Conservation (phyloP, 495 filamentous ascomycete species). For the Amorphotheca resinae region DNA sequence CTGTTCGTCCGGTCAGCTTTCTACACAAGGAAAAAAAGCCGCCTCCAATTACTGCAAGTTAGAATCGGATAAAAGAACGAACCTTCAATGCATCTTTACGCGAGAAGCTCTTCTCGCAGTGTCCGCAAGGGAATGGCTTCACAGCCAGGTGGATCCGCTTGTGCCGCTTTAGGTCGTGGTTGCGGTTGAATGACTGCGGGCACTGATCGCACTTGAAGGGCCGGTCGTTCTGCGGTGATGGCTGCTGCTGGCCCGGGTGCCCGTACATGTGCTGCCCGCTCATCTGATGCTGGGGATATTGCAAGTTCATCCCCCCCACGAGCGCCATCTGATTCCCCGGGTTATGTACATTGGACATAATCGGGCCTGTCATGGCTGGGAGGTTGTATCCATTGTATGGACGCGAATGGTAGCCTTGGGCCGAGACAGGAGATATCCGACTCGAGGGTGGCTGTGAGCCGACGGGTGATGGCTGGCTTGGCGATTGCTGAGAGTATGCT, state of each 20-base stretch:
- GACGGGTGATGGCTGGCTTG: constrained; percentile 47
- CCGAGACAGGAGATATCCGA: constrained; percentile 42
- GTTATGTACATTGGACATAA: constrained; percentile 61
- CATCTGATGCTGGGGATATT: constrained; percentile 25
- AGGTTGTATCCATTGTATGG: constrained; percentile 44
- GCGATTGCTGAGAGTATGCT: constrained; percentile 41
- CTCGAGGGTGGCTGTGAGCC: constrained; percentile 40
- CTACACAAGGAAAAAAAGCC: not conserved
- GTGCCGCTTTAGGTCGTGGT: constrained; percentile 93
- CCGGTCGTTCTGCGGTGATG: constrained; percentile 54
- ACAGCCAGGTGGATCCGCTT: constrained; percentile 90
- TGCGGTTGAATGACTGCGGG: constrained; percentile 87
- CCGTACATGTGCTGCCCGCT: constrained; percentile 21
- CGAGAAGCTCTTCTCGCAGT: constrained; percentile 95
- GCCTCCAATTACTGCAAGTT: constrained; percentile 10
- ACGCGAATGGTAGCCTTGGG: constrained; percentile 30
- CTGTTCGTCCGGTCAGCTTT: constrained; percentile 36
- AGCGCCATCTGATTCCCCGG: constrained; percentile 59
- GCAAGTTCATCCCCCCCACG: constrained; percentile 48
- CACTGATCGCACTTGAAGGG: constrained; percentile 94
- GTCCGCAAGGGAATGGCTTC: constrained; percentile 85
- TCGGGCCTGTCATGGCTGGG: constrained; percentile 51
- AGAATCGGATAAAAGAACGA: constrained; percentile 8
- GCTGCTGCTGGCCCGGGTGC: constrained; percentile 30
- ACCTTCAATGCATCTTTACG: constrained; percentile 97